These are phyloP conservation scores for Cercospora berteroae DNA, from an alignment of 2,329 filamentous ascomycete genomes.

Conservation along the genomic window DNA sequence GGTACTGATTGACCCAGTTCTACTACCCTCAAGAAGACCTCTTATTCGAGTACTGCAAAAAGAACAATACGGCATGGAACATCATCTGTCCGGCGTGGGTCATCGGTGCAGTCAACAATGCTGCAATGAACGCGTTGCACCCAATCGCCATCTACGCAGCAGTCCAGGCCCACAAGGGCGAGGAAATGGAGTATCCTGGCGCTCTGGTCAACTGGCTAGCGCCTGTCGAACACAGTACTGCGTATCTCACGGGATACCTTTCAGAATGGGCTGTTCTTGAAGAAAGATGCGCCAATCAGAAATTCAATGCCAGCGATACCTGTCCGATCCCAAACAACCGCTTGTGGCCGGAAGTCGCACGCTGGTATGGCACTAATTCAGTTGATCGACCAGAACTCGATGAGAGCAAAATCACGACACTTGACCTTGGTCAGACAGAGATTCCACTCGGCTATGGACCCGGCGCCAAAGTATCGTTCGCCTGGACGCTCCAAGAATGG, in stretches of 20 bases:
- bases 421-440: constrained; percentile 22
- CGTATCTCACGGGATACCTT: constrained; percentile 51
- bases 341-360: constrained; percentile 50
- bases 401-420: constrained; percentile 30
- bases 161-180: constrained; percentile 45
- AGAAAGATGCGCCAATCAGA: constrained; percentile 43
- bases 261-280: constrained; percentile 52
- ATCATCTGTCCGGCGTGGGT: constrained; percentile 49
- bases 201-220: constrained; percentile 48
- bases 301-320: constrained; percentile 48
- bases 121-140: constrained; percentile 52
- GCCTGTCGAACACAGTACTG: constrained; percentile 45
- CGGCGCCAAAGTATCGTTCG: constrained; percentile 39
- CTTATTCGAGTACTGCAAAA: constrained; percentile 45
- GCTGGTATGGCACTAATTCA: constrained; percentile 39
- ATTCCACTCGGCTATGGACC: constrained; percentile 46
- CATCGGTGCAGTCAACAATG: constrained; percentile 50
- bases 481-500: constrained; percentile 49
- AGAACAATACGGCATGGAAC: constrained; percentile 44
- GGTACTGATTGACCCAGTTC: constrained; percentile 36
- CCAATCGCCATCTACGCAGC: constrained; percentile 52
- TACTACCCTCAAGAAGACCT: constrained; percentile 57
- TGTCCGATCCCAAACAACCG: constrained; percentile 49
- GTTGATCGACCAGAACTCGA: constrained; percentile 29
- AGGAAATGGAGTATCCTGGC: constrained; percentile 46